These are phyloP conservation scores for Panicum hallii DNA, from an alignment of 202 grass and related monocot species.

Conservation along the genomic window DNA sequence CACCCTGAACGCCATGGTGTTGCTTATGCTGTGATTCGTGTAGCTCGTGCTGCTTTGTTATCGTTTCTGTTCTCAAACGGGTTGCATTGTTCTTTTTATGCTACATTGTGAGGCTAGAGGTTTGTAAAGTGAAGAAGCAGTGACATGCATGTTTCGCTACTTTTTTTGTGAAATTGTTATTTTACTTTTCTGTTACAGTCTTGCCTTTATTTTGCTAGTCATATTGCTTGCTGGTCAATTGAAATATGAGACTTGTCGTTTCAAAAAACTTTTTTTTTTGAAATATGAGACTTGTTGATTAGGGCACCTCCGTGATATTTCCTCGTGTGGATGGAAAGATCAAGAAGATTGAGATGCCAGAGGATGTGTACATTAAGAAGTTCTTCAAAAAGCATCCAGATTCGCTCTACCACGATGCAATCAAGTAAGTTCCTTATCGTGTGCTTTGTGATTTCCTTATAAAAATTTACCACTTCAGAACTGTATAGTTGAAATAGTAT, in stretches of 20 bases:
- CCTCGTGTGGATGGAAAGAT: constrained; percentile 68
- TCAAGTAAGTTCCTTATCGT: constrained; percentile 61
- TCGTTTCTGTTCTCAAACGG: not conserved
- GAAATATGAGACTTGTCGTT: not conserved
- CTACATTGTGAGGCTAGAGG: not conserved
- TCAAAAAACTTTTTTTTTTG: too few species aligned
- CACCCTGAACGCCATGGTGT: not conserved
- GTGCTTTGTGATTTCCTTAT: not conserved
- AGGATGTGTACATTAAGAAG: constrained; percentile 71
- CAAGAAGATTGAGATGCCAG: constrained; percentile 58
- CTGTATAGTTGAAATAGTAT: not conserved
- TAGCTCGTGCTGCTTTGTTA: not conserved
- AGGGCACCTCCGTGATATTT: constrained; percentile 77
- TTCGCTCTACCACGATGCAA: constrained; percentile 80
- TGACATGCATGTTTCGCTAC: not conserved
- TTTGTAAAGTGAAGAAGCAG: not conserved
- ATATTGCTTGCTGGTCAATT: constrained; percentile 14
- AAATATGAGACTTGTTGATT: constrained; percentile 22
- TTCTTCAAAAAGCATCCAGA: constrained; percentile 74
- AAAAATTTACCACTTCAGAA: not conserved
- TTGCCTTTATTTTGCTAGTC: not conserved
- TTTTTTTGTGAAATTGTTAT: not conserved
- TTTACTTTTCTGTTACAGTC: not conserved
- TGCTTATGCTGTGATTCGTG: not conserved
- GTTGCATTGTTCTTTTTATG: not conserved